Evolutionary conservation across 306 rosid genomes (phyloP).

Genomic region (Echinosophora koreensis): DNA sequence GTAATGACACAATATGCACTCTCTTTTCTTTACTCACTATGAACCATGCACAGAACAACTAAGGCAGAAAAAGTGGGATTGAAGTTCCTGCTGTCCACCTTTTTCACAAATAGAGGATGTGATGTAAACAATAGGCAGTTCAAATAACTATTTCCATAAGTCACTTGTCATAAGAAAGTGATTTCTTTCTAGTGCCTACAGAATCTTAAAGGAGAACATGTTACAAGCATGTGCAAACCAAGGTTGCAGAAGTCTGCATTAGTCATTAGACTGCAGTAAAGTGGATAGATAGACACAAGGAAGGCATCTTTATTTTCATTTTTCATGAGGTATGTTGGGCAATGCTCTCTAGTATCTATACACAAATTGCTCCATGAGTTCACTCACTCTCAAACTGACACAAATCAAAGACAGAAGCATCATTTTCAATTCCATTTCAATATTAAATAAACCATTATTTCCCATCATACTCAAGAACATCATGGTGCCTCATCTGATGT

Average conservation of each 20-base stretch:
- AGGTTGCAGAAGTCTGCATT: conserved; percentile 10
- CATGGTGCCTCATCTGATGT: background rate
- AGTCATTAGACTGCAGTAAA: background rate
- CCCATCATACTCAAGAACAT: background rate
- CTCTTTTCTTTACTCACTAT: conserved; percentile 5
- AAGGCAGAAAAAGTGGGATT: background rate
- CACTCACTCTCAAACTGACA: conserved; percentile 28
- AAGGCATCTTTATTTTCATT: background rate
- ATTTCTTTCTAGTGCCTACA: background rate
- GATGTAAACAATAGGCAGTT: background rate
- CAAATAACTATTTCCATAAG: background rate
- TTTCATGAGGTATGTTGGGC: background rate
- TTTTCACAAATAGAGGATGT: conserved; percentile 40
- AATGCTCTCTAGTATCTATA: background rate
- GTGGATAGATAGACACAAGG: background rate
- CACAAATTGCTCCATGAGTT: conserved; percentile 5
- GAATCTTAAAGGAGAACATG: background rate
- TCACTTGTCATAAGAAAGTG: conserved; percentile 3
- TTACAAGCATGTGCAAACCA: background rate
- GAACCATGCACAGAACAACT: conserved; percentile 17
- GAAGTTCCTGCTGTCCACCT: background rate
- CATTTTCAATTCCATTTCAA: conserved; percentile 32
- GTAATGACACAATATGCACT: conserved; percentile 8
- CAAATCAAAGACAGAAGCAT: background rate
- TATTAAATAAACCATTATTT: conserved; percentile 20